These are phyloP conservation scores for Bocquillonia castaneifolia DNA, from an alignment of 441 rosid genomes.

Conservation along the genomic window DNA sequence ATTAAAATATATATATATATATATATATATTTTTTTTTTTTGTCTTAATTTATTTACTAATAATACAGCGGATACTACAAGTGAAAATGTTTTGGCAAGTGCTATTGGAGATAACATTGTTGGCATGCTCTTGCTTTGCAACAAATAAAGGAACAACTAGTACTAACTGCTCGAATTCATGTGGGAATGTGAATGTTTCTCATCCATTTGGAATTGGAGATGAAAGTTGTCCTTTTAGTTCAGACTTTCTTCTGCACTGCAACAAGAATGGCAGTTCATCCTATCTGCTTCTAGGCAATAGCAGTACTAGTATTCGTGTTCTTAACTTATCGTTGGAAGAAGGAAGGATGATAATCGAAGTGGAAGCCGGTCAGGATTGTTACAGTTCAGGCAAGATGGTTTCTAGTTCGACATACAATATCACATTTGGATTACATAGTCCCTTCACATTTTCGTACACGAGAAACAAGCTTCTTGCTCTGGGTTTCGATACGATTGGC, in stretches of 20 bases:
- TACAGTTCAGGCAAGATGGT: background rate
- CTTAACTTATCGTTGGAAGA: background rate
- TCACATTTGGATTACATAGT: background rate
- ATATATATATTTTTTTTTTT: too few relatives aligned
- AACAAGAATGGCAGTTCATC: background rate
- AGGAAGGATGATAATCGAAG: conserved; percentile 6
- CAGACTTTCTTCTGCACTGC: background rate
- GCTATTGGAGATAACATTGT: too few relatives aligned
- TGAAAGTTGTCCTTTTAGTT: background rate
- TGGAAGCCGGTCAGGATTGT: background rate
- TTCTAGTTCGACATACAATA: too few relatives aligned
- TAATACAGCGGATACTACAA: too few relatives aligned
- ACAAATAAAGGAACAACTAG: too few relatives aligned
- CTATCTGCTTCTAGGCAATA: background rate
- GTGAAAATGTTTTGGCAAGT: too few relatives aligned
- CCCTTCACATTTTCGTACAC: conserved; percentile 19
- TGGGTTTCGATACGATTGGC: conserved; percentile 25
- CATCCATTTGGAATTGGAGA: conserved; percentile 22
- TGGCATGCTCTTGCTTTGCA: too few relatives aligned
- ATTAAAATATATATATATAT: too few relatives aligned
- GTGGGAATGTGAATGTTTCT: conserved; percentile 21
- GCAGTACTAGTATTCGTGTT: background rate
- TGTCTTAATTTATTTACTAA: too few relatives aligned
- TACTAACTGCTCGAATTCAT: conserved; percentile 11
- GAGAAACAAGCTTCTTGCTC: conserved; percentile 25